Conservation (phyloP, 225 moss, liverwort and hornwort genomes). For the Sphagnum contortum region DNA sequence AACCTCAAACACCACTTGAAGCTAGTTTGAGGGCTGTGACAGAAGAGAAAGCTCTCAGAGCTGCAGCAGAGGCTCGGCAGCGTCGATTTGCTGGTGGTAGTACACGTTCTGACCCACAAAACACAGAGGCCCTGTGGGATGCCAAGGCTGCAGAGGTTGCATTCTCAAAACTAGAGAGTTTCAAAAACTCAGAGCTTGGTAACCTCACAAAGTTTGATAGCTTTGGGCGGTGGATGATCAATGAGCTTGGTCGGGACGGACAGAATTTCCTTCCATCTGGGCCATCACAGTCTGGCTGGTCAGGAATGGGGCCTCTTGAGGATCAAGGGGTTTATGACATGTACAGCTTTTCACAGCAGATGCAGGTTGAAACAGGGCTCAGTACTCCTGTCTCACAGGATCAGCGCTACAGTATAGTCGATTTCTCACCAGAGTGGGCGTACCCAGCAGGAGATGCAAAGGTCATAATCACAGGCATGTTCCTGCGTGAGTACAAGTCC, state of each 20-base stretch:
- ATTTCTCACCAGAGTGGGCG: conserved; percentile 86
- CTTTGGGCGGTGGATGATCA: conserved; percentile 81
- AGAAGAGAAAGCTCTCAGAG: conserved; percentile 57
- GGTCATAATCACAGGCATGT: conserved; percentile 67
- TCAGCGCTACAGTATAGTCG: conserved; percentile 59
- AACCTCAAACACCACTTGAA: conserved; percentile 66
- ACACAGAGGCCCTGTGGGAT: conserved; percentile 7
- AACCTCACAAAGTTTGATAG: conserved; percentile 32
- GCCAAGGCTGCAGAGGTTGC: conserved; percentile 2
- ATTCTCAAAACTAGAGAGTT: conserved; percentile 12
- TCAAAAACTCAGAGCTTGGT: conserved; percentile 15
- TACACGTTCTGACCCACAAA: conserved; percentile 24
- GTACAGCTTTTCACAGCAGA: conserved; percentile 14
- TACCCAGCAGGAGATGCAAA: conserved; percentile 57
- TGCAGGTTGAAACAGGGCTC: conserved; percentile 35
- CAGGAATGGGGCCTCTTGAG: conserved; percentile 17
- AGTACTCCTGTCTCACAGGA: conserved; percentile 34
- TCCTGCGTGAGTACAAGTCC: conserved; percentile 39
- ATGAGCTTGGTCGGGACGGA: conserved; percentile 21
- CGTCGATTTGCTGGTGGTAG: conserved; percentile 15
- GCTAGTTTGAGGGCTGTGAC: conserved; percentile 75
- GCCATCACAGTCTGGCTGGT: conserved; percentile 28
- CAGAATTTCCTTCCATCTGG: conserved; percentile 14
- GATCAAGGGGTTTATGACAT: conserved; percentile 26
- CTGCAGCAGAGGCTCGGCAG: conserved; percentile 29